Percentiles rank a stretch among this genome's conserved stretches.
These are phyloP conservation scores for Curvularia eragrostidis DNA, from an alignment of 2,329 filamentous ascomycete genomes.

Conservation along the genomic window DNA sequence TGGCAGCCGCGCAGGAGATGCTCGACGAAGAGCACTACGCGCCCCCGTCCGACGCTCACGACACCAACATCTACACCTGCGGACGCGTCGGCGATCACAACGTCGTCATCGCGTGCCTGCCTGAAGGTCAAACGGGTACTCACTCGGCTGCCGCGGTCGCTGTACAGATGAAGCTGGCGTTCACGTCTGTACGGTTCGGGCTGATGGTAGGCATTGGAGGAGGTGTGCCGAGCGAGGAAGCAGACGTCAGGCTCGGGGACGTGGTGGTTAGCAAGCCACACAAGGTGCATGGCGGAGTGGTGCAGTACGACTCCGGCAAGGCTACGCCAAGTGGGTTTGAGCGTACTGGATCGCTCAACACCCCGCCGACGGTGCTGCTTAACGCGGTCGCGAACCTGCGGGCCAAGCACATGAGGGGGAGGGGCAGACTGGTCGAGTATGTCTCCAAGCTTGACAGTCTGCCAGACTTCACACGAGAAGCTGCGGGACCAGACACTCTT, in stretches of 20 bases:
- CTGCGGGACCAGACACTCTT: conserved; percentile 19
- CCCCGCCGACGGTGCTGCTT: conserved; percentile 18
- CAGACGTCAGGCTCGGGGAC: conserved; percentile 16
- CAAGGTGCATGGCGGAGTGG: background rate
- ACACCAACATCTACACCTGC: conserved; percentile 30
- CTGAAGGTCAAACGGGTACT: conserved; percentile 41
- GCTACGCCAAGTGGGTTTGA: conserved; percentile 11
- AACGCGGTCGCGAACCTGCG: conserved; percentile 12
- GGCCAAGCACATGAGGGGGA: conserved; percentile 4
- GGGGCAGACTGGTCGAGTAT: background rate
- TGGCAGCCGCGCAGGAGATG: too few relatives aligned
- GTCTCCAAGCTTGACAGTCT: background rate
- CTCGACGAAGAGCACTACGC: conserved; percentile 18
- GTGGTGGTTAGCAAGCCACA: conserved; percentile 12
- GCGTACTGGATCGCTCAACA: conserved; percentile 16
- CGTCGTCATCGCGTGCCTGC: conserved; percentile 45
- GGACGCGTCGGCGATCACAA: conserved; percentile 40
- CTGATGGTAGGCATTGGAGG: conserved; percentile 55
- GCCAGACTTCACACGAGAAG: background rate
- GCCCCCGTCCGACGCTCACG: conserved; percentile 23
- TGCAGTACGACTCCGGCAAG: conserved; percentile 11
- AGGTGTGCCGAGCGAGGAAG: conserved; percentile 18
- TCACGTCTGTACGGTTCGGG: conserved; percentile 43
- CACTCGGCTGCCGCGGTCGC: conserved; percentile 40
- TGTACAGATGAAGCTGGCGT: conserved; percentile 36